Evolutionary conservation across 345 rosid genomes (phyloP), one percentile per base, ranked within the genome.

Genomic region (Kernera saxatilis): DNA sequence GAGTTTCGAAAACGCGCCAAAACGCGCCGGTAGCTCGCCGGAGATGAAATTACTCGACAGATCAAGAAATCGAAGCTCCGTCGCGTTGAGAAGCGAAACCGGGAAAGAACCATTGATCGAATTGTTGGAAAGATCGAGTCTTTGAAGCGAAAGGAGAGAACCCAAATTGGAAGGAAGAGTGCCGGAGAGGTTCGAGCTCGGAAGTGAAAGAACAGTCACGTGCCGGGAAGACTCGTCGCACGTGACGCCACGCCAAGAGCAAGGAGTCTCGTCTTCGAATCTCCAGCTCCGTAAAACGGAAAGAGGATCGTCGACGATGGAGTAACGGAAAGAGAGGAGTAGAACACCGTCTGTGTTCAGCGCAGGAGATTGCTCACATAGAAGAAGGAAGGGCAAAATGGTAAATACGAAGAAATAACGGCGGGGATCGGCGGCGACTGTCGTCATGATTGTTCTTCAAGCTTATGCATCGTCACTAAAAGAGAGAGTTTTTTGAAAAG

Each of bases 161-260:
- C 91, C 91, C 56, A 91, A 80, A 77, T 84, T 81, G 13, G 93
- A 80, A 17, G 97, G 91, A 40, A 94, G 83, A 2, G 90, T 81
- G 10, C 96, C 99, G 17, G 78, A 74, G 23, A 94, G 91, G 62
- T 77, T 85, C 49, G 84, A 86, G 65, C 71, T 87, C 0, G 91
- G 89, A 15, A 94, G 88, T 17, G 88, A 81, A 49, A 94, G 53
- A 15, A 65, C 81, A 8, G 81, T 84, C 49, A 94, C 99, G 70
- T 69, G 59, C 11, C 84, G 83, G 71, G 72, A 71, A 64, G 48
- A 39, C 6, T 64, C 21, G n/a, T 64, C 60, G 72, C 63, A 79
- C n/a, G 68, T 64, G 60, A 94, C 93, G 11, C 99, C 96, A 49
- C 54, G 64, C 99, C 99, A 94, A 1, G 82, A 83, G 73, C 97